A percentile compares a stretch with the other conserved stretches of the same genome.
These are phyloP conservation scores for Erythrobasidium hasegawianum DNA, from an alignment of 1,284 basidiomycete species.

Conservation along the genomic window DNA sequence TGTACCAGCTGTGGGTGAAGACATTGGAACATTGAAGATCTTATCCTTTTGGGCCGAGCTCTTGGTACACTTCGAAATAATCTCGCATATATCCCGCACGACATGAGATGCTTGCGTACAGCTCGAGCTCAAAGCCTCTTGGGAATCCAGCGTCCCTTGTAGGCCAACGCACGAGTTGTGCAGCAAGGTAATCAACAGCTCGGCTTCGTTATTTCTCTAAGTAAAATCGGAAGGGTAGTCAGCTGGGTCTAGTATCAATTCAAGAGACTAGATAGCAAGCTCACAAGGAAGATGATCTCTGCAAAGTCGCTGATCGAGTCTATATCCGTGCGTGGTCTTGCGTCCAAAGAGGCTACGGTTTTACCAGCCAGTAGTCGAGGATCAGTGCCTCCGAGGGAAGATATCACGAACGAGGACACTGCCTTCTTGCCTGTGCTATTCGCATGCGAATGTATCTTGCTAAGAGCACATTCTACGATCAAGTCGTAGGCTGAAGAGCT, in stretches of 20 bases:
- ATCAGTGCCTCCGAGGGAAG: background rate
- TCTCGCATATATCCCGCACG: constrained; percentile 9
- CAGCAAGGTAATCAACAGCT: background rate
- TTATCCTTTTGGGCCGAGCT: constrained; percentile 14
- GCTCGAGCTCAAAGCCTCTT: background rate
- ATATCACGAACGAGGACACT: background rate
- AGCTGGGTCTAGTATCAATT: too few species aligned
- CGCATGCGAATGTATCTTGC: background rate
- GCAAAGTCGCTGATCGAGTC: constrained; percentile 1
- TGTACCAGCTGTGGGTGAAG: background rate
- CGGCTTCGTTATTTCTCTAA: constrained; percentile 2
- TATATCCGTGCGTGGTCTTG: background rate
- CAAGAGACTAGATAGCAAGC: background rate
- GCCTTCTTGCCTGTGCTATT: background rate
- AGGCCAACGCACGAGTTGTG: background rate
- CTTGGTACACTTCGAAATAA: constrained; percentile 13
- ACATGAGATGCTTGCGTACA: constrained; percentile 2
- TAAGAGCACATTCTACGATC: constrained; percentile 8
- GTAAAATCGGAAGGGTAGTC: too few species aligned
- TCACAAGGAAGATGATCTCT: constrained; percentile 13
- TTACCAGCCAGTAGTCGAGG: background rate
- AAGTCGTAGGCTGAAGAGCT: constrained; percentile 7
- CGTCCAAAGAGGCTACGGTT: background rate
- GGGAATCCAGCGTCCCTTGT: background rate
- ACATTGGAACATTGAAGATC: background rate